A percentile compares a stretch with the other conserved stretches of the same genome.
Evolutionary conservation across 192 early-diverging fungal genomes (phyloP).

Genomic region (Umbelopsis ramanniana): DNA sequence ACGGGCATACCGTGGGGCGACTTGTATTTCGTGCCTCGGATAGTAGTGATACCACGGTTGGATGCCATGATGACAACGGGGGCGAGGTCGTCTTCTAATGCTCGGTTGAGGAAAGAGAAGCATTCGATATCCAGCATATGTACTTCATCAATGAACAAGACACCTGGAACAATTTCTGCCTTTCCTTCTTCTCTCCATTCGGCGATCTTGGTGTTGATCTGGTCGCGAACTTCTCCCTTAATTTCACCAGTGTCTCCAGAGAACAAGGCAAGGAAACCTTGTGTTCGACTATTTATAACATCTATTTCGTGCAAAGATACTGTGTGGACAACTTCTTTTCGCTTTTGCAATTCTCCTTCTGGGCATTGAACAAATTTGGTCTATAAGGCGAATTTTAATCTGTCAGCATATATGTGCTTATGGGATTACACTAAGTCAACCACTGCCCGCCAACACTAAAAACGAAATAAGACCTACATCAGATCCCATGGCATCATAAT

Average conservation of each 20-base stretch:
- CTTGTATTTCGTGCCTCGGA: conserved; percentile 73
- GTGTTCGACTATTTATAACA: conserved; percentile 93
- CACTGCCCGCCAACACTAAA: not conserved
- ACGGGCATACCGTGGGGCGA: conserved; percentile 95
- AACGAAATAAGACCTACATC: conserved; percentile 61
- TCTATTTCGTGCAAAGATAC: conserved; percentile 98
- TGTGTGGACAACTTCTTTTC: conserved; percentile 98
- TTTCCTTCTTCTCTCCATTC: conserved; percentile 98
- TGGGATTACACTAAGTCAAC: not conserved
- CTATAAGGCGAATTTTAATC: not conserved
- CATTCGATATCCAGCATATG: conserved; percentile 99
- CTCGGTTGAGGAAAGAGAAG: conserved; percentile 98
- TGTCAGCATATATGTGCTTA: not conserved
- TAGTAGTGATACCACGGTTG: conserved; percentile 92
- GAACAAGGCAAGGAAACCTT: conserved; percentile 74
- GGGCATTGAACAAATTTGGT: conserved; percentile 91
- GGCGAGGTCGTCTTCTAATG: conserved; percentile 91
- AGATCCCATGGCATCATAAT: conserved; percentile 98
- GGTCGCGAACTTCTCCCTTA: conserved; percentile 95
- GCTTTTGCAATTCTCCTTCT: conserved; percentile 99
- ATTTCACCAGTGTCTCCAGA: conserved; percentile 99
- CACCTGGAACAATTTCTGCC: conserved; percentile 96
- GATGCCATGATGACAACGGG: conserved; percentile 99
- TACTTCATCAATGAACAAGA: conserved; percentile 98
- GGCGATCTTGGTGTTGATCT: conserved; percentile 99